These are phyloP conservation scores for Exophiala bonariae DNA, from an alignment of 2,329 filamentous ascomycete species.

Conservation along the genomic window DNA sequence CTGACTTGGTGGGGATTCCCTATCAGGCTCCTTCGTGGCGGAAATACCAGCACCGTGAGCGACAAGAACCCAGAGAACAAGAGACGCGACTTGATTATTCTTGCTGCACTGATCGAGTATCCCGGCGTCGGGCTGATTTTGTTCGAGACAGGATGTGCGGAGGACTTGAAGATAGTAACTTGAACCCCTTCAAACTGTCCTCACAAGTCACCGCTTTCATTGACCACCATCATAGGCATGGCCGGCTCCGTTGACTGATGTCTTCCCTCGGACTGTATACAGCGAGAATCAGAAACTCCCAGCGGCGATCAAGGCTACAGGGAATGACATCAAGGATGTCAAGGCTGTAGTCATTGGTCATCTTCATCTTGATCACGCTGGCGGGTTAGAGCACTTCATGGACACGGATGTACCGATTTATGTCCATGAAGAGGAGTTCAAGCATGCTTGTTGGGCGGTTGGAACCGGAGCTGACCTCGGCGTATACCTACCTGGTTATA, in stretches of 20 bases:
- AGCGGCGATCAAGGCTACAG: conserved; percentile 36
- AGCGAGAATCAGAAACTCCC: conserved; percentile 35
- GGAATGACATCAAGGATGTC: conserved; percentile 48
- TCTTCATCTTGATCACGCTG: conserved; percentile 50
- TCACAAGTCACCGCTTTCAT: not conserved
- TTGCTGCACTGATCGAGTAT: conserved; percentile 47
- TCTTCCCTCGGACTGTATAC: conserved; percentile 41
- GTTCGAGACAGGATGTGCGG: conserved; percentile 48
- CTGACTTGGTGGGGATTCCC: not conserved
- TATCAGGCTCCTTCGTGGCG: conserved; percentile 39
- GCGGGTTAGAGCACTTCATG: conserved; percentile 47
- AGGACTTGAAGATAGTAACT: conserved; percentile 33
- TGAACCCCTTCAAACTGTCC: not conserved
- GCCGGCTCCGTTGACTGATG: conserved; percentile 37
- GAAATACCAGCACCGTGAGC: conserved; percentile 38
- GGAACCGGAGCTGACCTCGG: conserved; percentile 43
- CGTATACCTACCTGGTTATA: conserved; percentile 40
- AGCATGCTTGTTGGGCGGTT: conserved; percentile 46
- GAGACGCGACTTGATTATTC: conserved; percentile 42
- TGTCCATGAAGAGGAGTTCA: conserved; percentile 50
- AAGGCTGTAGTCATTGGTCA: conserved; percentile 50
- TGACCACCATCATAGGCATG: conserved; percentile 31
- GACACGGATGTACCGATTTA: conserved; percentile 46
- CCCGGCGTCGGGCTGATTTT: conserved; percentile 46
- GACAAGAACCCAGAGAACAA: conserved; percentile 42